Evolutionary conservation across 257 asterid species (phyloP), one percentile per base, ranked within the genome.

Genomic region (Avicennia marina): DNA sequence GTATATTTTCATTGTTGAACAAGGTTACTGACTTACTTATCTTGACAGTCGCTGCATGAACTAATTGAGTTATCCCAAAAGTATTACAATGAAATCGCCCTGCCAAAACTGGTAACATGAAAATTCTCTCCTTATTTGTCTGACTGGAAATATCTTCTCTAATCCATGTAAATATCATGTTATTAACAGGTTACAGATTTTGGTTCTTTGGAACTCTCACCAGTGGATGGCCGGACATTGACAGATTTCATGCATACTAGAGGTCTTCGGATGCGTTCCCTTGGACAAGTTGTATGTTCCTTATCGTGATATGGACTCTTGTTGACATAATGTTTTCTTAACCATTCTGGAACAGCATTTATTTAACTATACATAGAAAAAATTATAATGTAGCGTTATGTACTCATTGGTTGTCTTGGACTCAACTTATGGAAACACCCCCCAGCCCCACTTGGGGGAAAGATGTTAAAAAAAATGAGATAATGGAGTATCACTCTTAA

Each of bases 181-280:
- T 78, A 73, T 58, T 40, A 20, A 32, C 78, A 91, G 98, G 96
- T 91, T 57, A 93, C 95, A 52, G 98, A 91, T 86, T 91, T 91
- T 76, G 98, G 98, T 66, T 90, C 98, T 49, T 82, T 90, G 81
- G 98, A 90, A 72, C 94, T 90, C 56, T 90, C 98, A 29, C 98
- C 98, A 17, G 96, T 91, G 41, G 98, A 91, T 73, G 98, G 98
- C 27, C 88, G 96, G 39, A 91, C 98, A 29, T 68, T 91, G 74
- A 91, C 98, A 45, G 98, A 91, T 69, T 91, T 91, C 80, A 91
- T 91, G 98, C 98, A 91, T 60, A 91, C 96, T 29, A 86, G 98
- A 77, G 98, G 98, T 72, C 94, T 91, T 49, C 87, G 94, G 67
- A 91, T 91, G 96, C 95, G 93, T 56, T 91, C 98, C 31, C 95